A percentile compares a stretch with the other conserved stretches of the same genome.
Conservation (phyloP, 305 asterid species). For the Fraxinus sp. region DNA sequence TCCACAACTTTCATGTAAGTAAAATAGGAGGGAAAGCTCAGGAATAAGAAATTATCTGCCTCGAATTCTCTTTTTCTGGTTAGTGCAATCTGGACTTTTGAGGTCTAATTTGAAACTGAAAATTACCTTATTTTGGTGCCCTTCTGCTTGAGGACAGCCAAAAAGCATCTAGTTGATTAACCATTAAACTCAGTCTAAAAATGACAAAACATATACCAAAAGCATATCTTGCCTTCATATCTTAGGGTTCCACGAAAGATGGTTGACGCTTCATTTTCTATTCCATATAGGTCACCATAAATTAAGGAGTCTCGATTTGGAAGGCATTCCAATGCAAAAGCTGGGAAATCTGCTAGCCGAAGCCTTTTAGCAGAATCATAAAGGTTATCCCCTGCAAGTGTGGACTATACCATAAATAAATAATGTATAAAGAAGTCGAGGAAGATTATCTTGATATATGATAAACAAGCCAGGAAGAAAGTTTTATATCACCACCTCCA, state of each 20-base stretch:
- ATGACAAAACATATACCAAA: constrained; percentile 3
- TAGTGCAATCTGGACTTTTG: neutral
- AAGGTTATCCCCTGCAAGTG: constrained; percentile 66
- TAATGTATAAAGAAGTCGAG: neutral
- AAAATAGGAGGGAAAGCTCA: neutral
- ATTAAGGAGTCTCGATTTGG: constrained; percentile 86
- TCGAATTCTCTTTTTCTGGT: neutral
- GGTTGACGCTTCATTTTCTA: constrained; percentile 75
- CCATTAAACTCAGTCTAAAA: neutral
- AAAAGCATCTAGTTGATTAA: neutral
- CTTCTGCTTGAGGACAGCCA: neutral
- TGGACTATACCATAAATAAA: constrained; percentile 3
- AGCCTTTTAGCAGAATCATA: constrained; percentile 81
- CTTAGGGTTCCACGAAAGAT: constrained; percentile 92
- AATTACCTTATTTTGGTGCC: neutral
- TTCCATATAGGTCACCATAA: constrained; percentile 87
- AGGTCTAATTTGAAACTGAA: neutral
- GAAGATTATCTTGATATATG: neutral
- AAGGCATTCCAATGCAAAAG: constrained; percentile 92
- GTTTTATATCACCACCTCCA: neutral
- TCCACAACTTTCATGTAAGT: constrained; percentile 1
- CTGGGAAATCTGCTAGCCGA: constrained; percentile 75
- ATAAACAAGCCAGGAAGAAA: neutral
- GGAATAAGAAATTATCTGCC: neutral
- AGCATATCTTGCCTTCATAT: constrained; percentile 65